Evolutionary conservation across 805 yeast genomes (phyloP), one percentile per base, ranked within the genome.

Genomic region (Monosporozyma aquatica): DNA sequence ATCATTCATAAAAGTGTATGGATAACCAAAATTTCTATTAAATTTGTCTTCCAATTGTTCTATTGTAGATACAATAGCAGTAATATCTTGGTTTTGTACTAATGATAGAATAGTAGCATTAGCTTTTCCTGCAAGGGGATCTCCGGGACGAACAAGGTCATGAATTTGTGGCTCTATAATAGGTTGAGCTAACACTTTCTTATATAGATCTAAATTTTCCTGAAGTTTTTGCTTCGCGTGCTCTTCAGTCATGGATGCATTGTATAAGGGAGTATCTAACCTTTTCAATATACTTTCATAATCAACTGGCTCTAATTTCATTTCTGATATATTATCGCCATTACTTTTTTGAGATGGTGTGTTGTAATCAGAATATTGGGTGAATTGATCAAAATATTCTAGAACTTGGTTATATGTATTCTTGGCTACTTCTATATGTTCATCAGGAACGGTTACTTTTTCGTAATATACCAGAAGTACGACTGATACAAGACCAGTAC

Each of bases 1-100:
- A 54, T 87, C 94, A 55, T 85, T 86, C 30, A 86, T 56, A 45
- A 86, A 82, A 1, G 85, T 84, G 65, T 86, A 86, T 0, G 95
- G 94, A 56, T 86, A 86, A 38, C 73, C 71, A 60, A 79, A 86
- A 53, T 82, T 82, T 21, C 61, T 47, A 56, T 86, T 86, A 66
- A 85, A 86, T 2, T 65, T 69, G 21, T 58, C 57, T 55, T 86
- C 95, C 28, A 87, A 72, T 47, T 72, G 75, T 43, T 55, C 56
- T 47, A 87, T 76, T 1, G 94, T 73, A 9, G 52, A 48, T 1
- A 74, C 52, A 8, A 85, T 67, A 1, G 61, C 69, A 0, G 50
- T 50, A 15, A 72, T 55, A 52, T 86, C 95, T 6, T 70, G 54
- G 54, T 85, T 83, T 46, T 87, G 67, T n/a, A 81, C 92, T 42